Evolutionary conservation across 345 rosid species (phyloP).

Genomic region (Boechera divaricarpa): DNA sequence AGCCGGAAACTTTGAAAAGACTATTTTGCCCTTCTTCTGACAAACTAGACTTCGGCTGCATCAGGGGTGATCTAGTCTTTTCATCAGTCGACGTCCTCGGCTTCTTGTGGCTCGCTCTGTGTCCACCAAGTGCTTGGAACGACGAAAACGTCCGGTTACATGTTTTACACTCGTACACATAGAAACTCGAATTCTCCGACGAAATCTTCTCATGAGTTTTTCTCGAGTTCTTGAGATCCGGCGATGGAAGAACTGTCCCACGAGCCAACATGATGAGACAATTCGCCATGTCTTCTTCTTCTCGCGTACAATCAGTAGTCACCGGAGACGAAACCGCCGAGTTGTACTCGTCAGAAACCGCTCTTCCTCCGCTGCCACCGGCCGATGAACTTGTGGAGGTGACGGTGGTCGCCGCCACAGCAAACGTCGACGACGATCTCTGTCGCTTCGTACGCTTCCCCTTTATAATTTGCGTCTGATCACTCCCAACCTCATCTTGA

Average conservation of each 20-base stretch:
- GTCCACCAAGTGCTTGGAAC: slow-evolving; percentile 97
- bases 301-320: slow-evolving; percentile 56
- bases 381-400: slow-evolving; percentile 64
- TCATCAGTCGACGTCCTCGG: slow-evolving; percentile 50
- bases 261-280: slow-evolving; percentile 87
- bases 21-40: slow-evolving; percentile 41
- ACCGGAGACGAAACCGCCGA: slow-evolving; percentile 54
- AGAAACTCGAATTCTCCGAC: slow-evolving; percentile 55
- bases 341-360: slow-evolving; percentile 42
- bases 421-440: slow-evolving; percentile 59
- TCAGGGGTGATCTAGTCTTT: slow-evolving; percentile 37
- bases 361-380: slow-evolving; percentile 42
- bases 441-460: slow-evolving; percentile 89
- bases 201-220: slow-evolving; percentile 47
- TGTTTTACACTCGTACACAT: slow-evolving; percentile 88
- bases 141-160: slow-evolving; percentile 87
- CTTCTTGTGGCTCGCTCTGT: slow-evolving; percentile 94
- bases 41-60: slow-evolving; percentile 12
- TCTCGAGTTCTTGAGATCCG: slow-evolving; percentile 42
- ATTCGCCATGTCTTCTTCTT: slow-evolving; percentile 92
- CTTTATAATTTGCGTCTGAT: slow-evolving; percentile 53
- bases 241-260: slow-evolving; percentile 42
- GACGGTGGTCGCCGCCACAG: slow-evolving; percentile 28
- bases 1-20: slow-evolving; percentile 32
- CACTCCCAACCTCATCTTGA: slow-evolving; percentile 47